Evolutionary conservation across 2,329 filamentous ascomycete genomes (phyloP).

Genomic region (Tolypocladium tropicale): DNA sequence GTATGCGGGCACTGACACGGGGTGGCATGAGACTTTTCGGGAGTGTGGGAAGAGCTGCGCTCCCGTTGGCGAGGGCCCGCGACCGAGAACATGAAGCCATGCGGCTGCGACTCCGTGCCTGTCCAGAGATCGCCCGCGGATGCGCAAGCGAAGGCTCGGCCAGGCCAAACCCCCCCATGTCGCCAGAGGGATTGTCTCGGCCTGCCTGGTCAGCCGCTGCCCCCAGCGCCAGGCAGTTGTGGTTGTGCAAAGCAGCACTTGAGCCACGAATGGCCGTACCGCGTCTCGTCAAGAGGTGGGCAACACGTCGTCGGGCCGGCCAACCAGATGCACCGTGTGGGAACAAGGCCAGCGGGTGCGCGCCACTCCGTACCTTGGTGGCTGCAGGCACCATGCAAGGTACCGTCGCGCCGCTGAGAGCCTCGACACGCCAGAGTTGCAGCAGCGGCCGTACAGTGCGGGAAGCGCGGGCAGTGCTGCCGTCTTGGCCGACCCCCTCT

Average conservation of each 20-base stretch:
- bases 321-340: background rate
- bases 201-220: background rate
- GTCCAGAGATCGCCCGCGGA: background rate
- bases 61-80: background rate
- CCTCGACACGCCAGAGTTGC: background rate
- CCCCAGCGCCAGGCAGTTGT: background rate
- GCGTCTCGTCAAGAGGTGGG: background rate
- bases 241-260: background rate
- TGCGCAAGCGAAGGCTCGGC: background rate
- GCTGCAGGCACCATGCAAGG: background rate
- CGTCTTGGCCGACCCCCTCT: background rate
- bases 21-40: background rate
- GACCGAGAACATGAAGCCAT: background rate
- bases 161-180: background rate
- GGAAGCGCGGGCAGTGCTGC: background rate
- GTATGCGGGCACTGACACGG: background rate
- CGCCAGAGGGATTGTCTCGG: background rate
- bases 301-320: background rate
- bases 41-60: background rate
- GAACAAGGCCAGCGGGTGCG: background rate
- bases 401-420: background rate
- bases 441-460: background rate
- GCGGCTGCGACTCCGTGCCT: background rate
- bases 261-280: background rate
- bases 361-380: background rate